Evolutionary conservation across 1,284 basidiomycete genomes (phyloP).

Genomic region (Boletus holoroseus): DNA sequence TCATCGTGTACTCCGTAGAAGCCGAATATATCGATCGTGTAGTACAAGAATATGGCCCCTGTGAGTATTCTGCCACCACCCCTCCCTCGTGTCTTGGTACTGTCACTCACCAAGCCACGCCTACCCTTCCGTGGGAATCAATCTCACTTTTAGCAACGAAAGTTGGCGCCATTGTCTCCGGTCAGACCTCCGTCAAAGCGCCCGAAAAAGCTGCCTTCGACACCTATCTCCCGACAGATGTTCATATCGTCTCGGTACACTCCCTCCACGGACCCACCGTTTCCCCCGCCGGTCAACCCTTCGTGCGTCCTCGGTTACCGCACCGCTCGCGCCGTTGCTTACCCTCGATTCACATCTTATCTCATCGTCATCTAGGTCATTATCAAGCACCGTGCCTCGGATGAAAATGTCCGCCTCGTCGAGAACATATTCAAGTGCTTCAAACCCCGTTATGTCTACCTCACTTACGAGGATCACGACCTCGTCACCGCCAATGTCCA

Average conservation of each 20-base stretch:
- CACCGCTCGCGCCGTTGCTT: not conserved
- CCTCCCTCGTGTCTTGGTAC: not conserved
- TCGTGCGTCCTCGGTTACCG: slow-evolving; percentile 49
- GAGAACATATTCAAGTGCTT: slow-evolving; percentile 84
- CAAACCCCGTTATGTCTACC: slow-evolving; percentile 82
- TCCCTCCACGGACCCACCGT: slow-evolving; percentile 94
- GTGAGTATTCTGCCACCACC: slow-evolving; percentile 42
- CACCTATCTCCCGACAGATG: slow-evolving; percentile 78
- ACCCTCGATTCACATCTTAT: not conserved
- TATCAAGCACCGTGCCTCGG: slow-evolving; percentile 81
- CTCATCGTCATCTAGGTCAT: slow-evolving; percentile 57
- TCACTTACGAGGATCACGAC: slow-evolving; percentile 96
- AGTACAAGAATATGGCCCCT: slow-evolving; percentile 87
- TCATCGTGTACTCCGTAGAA: slow-evolving; percentile 92
- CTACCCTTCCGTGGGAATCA: slow-evolving; percentile 1
- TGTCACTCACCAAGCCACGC: not conserved
- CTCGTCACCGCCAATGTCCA: slow-evolving; percentile 96
- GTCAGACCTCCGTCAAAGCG: slow-evolving; percentile 95
- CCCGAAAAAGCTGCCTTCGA: slow-evolving; percentile 93
- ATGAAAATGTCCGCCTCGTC: slow-evolving; percentile 71
- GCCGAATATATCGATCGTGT: slow-evolving; percentile 84
- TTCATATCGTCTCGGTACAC: slow-evolving; percentile 89
- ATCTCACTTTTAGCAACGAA: slow-evolving; percentile 68
- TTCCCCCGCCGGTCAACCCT: slow-evolving; percentile 84
- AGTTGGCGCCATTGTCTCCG: slow-evolving; percentile 86